These are phyloP conservation scores for Aspergillus viridinutans DNA, from an alignment of 2,329 filamentous ascomycete genomes.

Conservation along the genomic window DNA sequence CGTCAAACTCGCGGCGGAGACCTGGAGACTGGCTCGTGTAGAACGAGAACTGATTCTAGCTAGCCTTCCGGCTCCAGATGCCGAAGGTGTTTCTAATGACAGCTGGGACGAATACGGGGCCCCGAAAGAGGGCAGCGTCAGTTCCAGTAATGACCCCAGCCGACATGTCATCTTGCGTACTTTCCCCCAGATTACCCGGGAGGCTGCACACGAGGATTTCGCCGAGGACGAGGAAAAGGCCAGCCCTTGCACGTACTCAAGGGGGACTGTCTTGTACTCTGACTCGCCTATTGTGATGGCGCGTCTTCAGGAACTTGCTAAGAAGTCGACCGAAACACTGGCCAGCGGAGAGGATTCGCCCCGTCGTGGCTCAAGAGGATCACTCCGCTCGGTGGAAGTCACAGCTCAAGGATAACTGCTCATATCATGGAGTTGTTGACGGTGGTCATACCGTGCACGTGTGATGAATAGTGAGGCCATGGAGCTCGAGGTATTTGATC, in stretches of 20 bases:
- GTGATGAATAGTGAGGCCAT: not conserved
- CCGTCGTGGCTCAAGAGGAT: slow-evolving; percentile 12
- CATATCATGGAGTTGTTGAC: not conserved
- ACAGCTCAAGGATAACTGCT: not conserved
- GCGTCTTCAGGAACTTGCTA: slow-evolving; percentile 37
- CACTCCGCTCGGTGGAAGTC: slow-evolving; percentile 2
- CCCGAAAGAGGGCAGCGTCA: slow-evolving; percentile 14
- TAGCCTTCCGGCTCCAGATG: slow-evolving; percentile 43
- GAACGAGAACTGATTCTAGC: slow-evolving; percentile 54
- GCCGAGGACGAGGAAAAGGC: slow-evolving; percentile 45
- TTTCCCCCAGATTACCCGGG: slow-evolving; percentile 51
- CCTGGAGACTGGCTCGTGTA: slow-evolving; percentile 55
- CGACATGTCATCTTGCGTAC: slow-evolving; percentile 48
- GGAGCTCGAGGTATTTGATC: not conserved
- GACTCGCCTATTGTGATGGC: slow-evolving; percentile 43
- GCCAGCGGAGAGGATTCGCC: slow-evolving; percentile 6
- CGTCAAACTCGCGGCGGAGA: slow-evolving; percentile 56
- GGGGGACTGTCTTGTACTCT: slow-evolving; percentile 48
- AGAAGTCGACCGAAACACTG: slow-evolving; percentile 21
- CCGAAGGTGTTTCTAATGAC: slow-evolving; percentile 32
- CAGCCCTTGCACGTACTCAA: slow-evolving; percentile 44
- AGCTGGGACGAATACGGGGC: slow-evolving; percentile 35
- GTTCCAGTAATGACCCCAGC: slow-evolving; percentile 18
- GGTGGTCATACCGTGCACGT: not conserved
- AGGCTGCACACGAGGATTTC: slow-evolving; percentile 48